Conservation (phyloP, 192 early-diverging fungal genomes). For the Martensiomyces pterosporus region DNA sequence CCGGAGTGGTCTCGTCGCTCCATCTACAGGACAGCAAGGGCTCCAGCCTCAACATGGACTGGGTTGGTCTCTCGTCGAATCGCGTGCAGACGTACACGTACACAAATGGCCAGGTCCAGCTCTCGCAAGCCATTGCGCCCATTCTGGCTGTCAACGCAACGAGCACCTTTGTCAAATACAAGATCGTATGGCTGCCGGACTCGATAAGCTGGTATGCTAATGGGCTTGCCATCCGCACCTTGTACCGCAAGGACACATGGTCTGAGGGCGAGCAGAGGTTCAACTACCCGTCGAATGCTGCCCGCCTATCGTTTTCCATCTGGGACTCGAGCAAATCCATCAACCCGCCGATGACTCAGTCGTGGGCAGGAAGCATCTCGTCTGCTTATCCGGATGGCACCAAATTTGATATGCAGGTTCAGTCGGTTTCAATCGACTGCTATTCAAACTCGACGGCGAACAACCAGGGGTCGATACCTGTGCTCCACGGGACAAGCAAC, state of each 20-base stretch:
- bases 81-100: slow-evolving; percentile 62
- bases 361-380: slow-evolving; percentile 45
- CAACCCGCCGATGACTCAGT: slow-evolving; percentile 42
- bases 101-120: slow-evolving; percentile 44
- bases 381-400: slow-evolving; percentile 41
- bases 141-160: slow-evolving; percentile 33
- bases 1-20: slow-evolving; percentile 58
- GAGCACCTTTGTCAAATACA: slow-evolving; percentile 52
- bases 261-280: slow-evolving; percentile 41
- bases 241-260: slow-evolving; percentile 50
- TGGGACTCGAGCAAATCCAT: slow-evolving; percentile 53
- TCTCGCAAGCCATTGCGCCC: slow-evolving; percentile 13
- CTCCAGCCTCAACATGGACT: slow-evolving; percentile 62
- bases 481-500: no score
- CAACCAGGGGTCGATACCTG: no score
- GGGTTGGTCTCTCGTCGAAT: slow-evolving; percentile 52
- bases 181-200: slow-evolving; percentile 60
- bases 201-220: slow-evolving; percentile 57
- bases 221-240: slow-evolving; percentile 50
- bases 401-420: slow-evolving; percentile 48
- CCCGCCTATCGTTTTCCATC: slow-evolving; percentile 55
- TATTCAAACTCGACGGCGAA: slow-evolving; percentile 41
- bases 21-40: slow-evolving; percentile 54
- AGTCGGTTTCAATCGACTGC: slow-evolving; percentile 52
- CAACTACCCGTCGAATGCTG: slow-evolving; percentile 48